Conservation (phyloP, 352 stramenopile species). For the Pythium periplocum region DNA sequence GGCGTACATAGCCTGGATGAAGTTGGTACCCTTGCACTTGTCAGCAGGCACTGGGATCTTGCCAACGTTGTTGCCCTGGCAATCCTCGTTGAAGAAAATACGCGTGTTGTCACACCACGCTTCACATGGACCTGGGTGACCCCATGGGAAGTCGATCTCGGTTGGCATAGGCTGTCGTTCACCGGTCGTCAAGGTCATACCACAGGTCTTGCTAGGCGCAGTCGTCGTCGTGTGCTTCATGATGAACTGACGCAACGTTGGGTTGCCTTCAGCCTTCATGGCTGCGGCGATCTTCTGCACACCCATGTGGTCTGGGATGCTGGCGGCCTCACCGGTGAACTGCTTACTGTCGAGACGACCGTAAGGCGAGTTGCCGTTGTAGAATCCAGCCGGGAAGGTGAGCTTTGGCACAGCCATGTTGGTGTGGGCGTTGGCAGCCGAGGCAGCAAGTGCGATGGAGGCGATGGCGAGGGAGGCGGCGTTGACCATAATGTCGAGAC, state of each 20-base stretch:
- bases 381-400: conserved; percentile 7
- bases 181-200: conserved; percentile 12
- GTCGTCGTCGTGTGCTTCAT: conserved; percentile 8
- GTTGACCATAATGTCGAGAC: conserved; percentile 8
- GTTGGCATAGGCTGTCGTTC: conserved; percentile 8
- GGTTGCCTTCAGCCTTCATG: conserved; percentile 2
- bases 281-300: conserved; percentile 7
- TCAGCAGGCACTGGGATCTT: conserved; percentile 3
- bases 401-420: conserved; percentile 12
- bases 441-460: conserved; percentile 9
- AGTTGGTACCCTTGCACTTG: conserved; percentile 1
- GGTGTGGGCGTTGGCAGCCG: conserved; percentile 14
- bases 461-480: conserved; percentile 8
- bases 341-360: conserved; percentile 11
- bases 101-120: conserved; percentile 18
- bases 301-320: conserved; percentile 6
- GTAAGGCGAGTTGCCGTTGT: conserved; percentile 18
- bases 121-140: conserved; percentile 15
- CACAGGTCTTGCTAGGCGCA: conserved; percentile 13
- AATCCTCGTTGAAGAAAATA: conserved; percentile 17
- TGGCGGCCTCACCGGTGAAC: conserved; percentile 3
- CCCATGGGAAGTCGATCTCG: conserved; percentile 23
- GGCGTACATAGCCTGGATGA: conserved; percentile 22
- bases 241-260: conserved; percentile 9
- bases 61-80: conserved; percentile 17